Evolutionary conservation across 179 eudicot species (phyloP), one percentile per base, ranked within the genome.

Genomic region (Spinacia oleracea): DNA sequence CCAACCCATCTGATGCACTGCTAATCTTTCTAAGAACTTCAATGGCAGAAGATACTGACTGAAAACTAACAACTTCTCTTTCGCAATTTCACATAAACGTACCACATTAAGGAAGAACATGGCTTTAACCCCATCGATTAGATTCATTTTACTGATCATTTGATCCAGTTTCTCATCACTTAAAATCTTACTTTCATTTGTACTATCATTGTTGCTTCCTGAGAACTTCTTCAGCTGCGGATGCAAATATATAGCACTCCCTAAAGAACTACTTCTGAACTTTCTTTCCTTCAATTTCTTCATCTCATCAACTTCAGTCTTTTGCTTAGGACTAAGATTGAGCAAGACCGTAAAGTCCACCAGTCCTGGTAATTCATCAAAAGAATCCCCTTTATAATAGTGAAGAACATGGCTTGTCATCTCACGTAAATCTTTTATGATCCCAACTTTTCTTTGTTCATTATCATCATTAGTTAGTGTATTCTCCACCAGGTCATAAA

Each of bases 341-440:
- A 93, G 89, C 80, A 84, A 77, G 12, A 93, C 88, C 1, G 92
- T 86, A 74, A 89, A 93, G 72, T 93, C 97, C 9, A 87, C 81
- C 29, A 88, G 88, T 16, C 97, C 92, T 2, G 97, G 97, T 27
- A 93, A 78, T 79, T 91, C 96, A 74, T 91, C 96, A 65, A 91
- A 83, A 76, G 81, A 89, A 78, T 92, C 94, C 6, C 94, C 97
- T 80, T 85, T 89, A 72, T 91, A 90, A 74, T 87, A 93, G 69
- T 92, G 98, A 60, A 93, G 89, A 76, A 93, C 93, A n/a, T 74
- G 83, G 14, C 85, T 70, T 0, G 98, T 93, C 97, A 93, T 92
- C 81, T 93, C 93, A 11, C 97, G 85, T 43, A 92, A 84, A 81
- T 89, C 88, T 76, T 78, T 83, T 50, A 90, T 89, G 59, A 90